Conservation (phyloP, 2,329 filamentous ascomycete genomes). For the Dothiorella sarmentorum region DNA sequence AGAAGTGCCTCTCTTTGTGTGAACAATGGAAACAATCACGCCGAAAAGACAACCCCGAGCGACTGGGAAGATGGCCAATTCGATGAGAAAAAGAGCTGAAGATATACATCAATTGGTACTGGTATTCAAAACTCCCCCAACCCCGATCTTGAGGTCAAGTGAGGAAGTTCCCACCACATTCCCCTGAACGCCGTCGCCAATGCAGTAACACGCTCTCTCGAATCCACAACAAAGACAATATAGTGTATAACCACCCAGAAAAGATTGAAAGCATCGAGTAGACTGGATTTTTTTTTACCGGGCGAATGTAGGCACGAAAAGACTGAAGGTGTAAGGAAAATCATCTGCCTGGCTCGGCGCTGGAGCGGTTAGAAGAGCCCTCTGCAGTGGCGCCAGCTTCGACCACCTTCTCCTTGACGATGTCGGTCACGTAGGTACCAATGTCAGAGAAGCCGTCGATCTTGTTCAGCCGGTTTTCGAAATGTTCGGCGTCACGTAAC, state of each 20-base stretch:
- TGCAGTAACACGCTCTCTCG: slow-evolving; percentile 6
- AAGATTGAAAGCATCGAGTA: not conserved
- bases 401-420: slow-evolving; percentile 57
- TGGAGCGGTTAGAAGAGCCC: not conserved
- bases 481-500: slow-evolving; percentile 70
- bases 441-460: slow-evolving; percentile 76
- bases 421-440: slow-evolving; percentile 64
- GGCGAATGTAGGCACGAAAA: not conserved
- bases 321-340: not conserved
- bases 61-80: not conserved
- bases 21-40: not conserved
- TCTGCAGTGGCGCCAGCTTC: slow-evolving; percentile 8
- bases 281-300: not conserved
- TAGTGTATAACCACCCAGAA: not conserved
- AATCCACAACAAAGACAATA: not conserved
- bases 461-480: slow-evolving; percentile 67
- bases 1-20: not conserved
- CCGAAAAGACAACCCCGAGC: not conserved
- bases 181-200: slow-evolving; percentile 12
- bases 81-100: not conserved
- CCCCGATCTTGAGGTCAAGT: not conserved
- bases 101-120: slow-evolving; percentile 1
- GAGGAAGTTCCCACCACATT: not conserved
- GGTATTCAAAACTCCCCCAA: not conserved
- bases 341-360: slow-evolving; percentile 9